Percentiles rank a stretch among this genome's conserved stretches.
Conservation (phyloP, 208 protist species). For the Vickermania ingenoplastis region DNA sequence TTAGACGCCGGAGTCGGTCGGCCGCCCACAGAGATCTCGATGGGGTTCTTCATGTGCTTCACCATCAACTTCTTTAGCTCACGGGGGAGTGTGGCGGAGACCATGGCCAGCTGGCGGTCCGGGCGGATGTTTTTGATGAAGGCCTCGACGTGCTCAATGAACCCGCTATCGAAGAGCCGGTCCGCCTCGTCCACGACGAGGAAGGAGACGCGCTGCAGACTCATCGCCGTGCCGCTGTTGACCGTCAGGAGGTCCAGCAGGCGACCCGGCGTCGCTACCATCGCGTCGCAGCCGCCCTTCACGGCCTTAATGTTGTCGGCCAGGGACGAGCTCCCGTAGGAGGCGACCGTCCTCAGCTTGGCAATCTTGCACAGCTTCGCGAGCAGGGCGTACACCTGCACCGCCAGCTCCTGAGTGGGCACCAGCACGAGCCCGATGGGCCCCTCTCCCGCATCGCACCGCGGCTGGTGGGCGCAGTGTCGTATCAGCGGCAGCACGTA, state of each 20-base stretch:
- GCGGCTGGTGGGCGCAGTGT: conserved; percentile 79
- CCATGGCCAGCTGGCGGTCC: conserved; percentile 82
- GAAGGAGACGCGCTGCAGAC: conserved; percentile 61
- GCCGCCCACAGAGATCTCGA: conserved; percentile 86
- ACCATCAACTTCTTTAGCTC: conserved; percentile 70
- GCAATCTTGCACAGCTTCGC: conserved; percentile 51
- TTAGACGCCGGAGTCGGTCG: conserved; percentile 74
- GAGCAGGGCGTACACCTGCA: conserved; percentile 78
- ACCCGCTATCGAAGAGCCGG: conserved; percentile 91
- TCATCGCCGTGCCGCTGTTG: conserved; percentile 54
- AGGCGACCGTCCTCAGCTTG: conserved; percentile 42
- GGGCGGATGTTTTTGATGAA: conserved; percentile 87
- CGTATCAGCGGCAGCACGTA: conserved; percentile 89
- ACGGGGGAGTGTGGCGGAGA: conserved; percentile 90
- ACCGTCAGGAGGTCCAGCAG: conserved; percentile 86
- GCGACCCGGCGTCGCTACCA: conserved; percentile 79
- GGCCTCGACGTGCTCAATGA: conserved; percentile 87
- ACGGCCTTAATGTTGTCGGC: conserved; percentile 65
- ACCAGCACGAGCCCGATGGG: conserved; percentile 88
- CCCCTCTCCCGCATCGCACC: conserved; percentile 65
- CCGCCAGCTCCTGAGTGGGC: conserved; percentile 91
- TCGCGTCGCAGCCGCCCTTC: conserved; percentile 61
- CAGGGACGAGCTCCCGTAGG: conserved; percentile 70
- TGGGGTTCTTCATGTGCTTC: conserved; percentile 54
- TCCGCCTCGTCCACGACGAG: conserved; percentile 93